These are phyloP conservation scores for Amanita brunnescens DNA, from an alignment of 768 basidiomycete genomes.

Conservation along the genomic window DNA sequence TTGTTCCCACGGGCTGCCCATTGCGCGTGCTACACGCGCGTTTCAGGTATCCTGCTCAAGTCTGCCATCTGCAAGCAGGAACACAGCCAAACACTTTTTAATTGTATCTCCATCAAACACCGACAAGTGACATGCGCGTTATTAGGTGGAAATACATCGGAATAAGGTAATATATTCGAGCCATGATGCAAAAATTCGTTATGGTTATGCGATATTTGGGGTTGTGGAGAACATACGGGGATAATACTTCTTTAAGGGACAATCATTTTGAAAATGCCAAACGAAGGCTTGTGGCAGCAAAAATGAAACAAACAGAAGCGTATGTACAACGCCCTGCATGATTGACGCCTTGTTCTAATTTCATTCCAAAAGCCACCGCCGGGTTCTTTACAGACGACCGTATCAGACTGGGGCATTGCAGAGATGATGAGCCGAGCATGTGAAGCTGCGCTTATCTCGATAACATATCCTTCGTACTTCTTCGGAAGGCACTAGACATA, in stretches of 20 bases:
- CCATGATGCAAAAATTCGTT: no score
- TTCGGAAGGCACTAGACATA: no score
- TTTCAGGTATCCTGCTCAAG: no score
- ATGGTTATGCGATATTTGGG: neutral
- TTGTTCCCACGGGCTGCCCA: conserved; percentile 6
- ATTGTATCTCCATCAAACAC: no score
- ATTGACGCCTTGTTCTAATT: conserved; percentile 5
- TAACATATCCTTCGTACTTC: neutral
- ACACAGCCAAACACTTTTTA: no score
- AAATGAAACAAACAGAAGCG: conserved; percentile 1
- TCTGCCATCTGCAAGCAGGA: no score
- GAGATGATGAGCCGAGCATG: neutral
- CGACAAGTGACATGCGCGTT: no score
- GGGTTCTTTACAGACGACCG: no score
- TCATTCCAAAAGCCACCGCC: no score
- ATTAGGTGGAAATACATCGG: no score
- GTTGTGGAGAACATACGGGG: neutral
- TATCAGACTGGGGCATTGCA: neutral
- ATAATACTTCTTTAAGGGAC: neutral
- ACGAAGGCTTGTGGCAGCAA: neutral
- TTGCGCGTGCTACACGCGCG: no score
- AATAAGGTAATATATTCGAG: no score
- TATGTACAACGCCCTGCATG: neutral
- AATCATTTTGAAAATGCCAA: neutral
- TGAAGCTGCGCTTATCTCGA: neutral